Conservation (phyloP, 139 green algal species). For the Haematococcus lacustris region DNA sequence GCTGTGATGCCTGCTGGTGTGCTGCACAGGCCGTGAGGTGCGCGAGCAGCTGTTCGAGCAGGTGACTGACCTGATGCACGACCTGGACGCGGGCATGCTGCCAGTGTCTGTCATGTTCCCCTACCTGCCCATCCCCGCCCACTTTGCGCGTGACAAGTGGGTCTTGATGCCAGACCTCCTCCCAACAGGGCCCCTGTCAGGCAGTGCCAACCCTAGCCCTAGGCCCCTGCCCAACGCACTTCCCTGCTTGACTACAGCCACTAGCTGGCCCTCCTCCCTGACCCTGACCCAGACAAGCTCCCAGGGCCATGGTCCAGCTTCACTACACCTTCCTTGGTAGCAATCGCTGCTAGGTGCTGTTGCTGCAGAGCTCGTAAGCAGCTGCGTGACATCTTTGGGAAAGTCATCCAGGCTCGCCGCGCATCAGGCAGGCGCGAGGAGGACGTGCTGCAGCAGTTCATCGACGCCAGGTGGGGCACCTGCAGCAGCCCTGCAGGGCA, state of each 20-base stretch:
- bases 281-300: too few species aligned
- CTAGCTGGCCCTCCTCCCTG: too few species aligned
- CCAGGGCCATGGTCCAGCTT: too few species aligned
- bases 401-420: conserved; percentile 73
- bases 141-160: conserved; percentile 77
- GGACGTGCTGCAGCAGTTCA: conserved; percentile 94
- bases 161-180: too few species aligned
- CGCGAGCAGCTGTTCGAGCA: conserved; percentile 88
- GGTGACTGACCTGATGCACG: conserved; percentile 84
- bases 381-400: conserved; percentile 73
- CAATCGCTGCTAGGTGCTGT: not conserved
- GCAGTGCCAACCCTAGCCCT: too few species aligned
- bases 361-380: conserved; percentile 44
- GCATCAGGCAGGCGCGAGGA: conserved; percentile 58
- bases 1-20: too few species aligned
- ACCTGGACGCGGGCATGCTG: conserved; percentile 95
- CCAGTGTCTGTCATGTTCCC: conserved; percentile 91
- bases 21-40: conserved; percentile 78
- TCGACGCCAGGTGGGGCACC: conserved; percentile 58
- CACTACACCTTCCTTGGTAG: not conserved
- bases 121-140: conserved; percentile 85
- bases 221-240: not conserved
- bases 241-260: too few species aligned
- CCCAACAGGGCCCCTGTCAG: too few species aligned
- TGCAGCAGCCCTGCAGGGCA: not conserved